Conservation (phyloP, 495 filamentous ascomycete species). For the Xylaria venustula region DNA sequence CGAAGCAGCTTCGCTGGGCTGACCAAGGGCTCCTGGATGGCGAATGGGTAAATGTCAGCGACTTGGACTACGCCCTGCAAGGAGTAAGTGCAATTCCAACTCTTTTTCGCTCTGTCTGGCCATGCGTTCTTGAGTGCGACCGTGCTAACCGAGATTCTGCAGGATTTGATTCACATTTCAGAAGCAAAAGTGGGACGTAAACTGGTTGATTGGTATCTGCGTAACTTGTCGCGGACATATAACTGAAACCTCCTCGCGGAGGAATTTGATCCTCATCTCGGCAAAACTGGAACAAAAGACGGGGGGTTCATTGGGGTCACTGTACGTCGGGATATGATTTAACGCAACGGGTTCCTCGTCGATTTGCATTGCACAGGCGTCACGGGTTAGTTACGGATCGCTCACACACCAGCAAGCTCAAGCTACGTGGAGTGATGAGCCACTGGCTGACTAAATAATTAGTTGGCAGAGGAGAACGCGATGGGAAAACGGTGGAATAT, state of each 20-base stretch:
- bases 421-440: slow-evolving; percentile 11
- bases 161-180: slow-evolving; percentile 95
- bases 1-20: slow-evolving; percentile 91
- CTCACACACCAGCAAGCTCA: slow-evolving; percentile 12
- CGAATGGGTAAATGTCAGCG: slow-evolving; percentile 83
- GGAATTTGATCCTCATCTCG: slow-evolving; percentile 3
- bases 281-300: slow-evolving; percentile 3
- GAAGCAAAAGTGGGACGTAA: slow-evolving; percentile 97
- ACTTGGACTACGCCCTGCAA: slow-evolving; percentile 96
- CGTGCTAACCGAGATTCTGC: slow-evolving; percentile 25
- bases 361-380: slow-evolving; percentile 34
- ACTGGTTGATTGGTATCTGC: slow-evolving; percentile 97
- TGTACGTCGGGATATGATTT: slow-evolving; percentile 15
- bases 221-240: slow-evolving; percentile 93
- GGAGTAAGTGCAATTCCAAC: slow-evolving; percentile 54
- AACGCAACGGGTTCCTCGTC: slow-evolving; percentile 17
- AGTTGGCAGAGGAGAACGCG: slow-evolving; percentile 2
- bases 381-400: slow-evolving; percentile 22
- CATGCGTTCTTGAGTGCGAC: slow-evolving; percentile 18
- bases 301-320: slow-evolving; percentile 2
- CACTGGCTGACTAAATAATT: slow-evolving; percentile 3
- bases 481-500: slow-evolving; percentile 11
- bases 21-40: slow-evolving; percentile 89
- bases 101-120: not conserved
- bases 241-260: slow-evolving; percentile 24